Base-by-base conservation (phyloP, 164 flowering plant species). In the Paratinospora sagittata region DNA sequence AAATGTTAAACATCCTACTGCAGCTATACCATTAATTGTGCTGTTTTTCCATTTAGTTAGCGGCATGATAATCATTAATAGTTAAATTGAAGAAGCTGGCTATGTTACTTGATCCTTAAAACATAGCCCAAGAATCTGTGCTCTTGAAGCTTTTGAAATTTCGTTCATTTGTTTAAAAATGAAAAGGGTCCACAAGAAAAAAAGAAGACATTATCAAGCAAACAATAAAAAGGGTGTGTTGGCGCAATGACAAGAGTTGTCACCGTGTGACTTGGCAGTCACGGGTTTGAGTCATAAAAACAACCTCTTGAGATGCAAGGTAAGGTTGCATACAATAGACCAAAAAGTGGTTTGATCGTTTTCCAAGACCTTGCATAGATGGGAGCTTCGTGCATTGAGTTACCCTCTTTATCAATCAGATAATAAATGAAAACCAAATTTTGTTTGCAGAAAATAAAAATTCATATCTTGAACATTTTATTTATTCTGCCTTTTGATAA, bases 21-120 rank as follows among this genome's bases (percentile, higher is more conserved):
- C 37, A 27, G 41, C 26, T 36, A 1, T 60, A 24, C n/a, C 16
- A 47, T 62, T 3, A 12, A 30, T n/a, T 43, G 57, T 26, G 30
- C 69, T 70, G 63, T 55, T 55, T 55, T 8, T 55, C 21, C 61
- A 72, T 27, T 63, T 43, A 23, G 27, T 24, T 63, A 26, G 33
- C 33, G 2, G 55, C 30, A 63, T 11, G 57, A 34, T 47, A 55
- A 55, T n/a, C 58, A 60, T 7, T 60, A n/a, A 41, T 47, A 47
- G 16, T 47, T 13, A 47, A 57, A 23, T 17, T n/a, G 19, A 33
- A 55, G 63, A 69, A 55, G 63, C 30, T 69, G 34, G 10, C 19
- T 43, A 30, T 21, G 21, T 70, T 3, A 30, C 12, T 70, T 70
- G 72, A 30, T 70, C 27, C 36, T 37, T 26, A 16, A 60, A 21